Percentiles rank a stretch among this genome's conserved stretches.
Evolutionary conservation across 106 monocot genomes (phyloP).

Genomic region (Acorus calamus): DNA sequence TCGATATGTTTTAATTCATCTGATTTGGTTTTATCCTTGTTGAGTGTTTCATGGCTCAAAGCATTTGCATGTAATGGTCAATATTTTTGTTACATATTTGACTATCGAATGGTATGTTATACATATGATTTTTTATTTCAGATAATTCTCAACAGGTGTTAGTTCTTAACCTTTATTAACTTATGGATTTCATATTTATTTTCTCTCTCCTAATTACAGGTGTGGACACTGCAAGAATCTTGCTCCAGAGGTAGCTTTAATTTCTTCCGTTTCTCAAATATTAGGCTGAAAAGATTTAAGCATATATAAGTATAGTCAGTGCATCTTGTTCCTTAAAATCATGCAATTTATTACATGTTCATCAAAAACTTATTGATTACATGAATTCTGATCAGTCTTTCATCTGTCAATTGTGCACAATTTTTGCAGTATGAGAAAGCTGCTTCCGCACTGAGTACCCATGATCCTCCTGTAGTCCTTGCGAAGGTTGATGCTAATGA

Average conservation of each 20-base stretch:
- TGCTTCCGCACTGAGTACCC: slow-evolving; percentile 46
- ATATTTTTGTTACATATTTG: no score
- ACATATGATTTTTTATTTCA: no score
- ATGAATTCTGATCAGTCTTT: no score
- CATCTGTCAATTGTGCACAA: not conserved
- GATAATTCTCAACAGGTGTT: not conserved
- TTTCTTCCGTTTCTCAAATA: not conserved
- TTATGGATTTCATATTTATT: slow-evolving; percentile 5
- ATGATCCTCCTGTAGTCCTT: slow-evolving; percentile 80
- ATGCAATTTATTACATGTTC: no score
- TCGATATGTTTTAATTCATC: no score
- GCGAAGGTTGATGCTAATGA: slow-evolving; percentile 84
- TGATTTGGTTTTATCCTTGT: no score
- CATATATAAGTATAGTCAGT: not conserved
- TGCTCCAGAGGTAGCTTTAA: slow-evolving; percentile 68
- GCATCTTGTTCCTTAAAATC: not conserved
- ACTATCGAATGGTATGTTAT: no score
- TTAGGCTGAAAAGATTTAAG: not conserved
- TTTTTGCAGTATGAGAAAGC: slow-evolving; percentile 86
- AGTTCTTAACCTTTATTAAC: not conserved
- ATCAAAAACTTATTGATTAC: no score
- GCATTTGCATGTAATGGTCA: no score
- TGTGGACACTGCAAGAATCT: slow-evolving; percentile 88
- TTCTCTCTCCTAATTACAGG: slow-evolving; percentile 27
- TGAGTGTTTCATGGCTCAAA: no score